Conservation (phyloP, 176 grass and related monocot species). For the Carex pumila region DNA sequence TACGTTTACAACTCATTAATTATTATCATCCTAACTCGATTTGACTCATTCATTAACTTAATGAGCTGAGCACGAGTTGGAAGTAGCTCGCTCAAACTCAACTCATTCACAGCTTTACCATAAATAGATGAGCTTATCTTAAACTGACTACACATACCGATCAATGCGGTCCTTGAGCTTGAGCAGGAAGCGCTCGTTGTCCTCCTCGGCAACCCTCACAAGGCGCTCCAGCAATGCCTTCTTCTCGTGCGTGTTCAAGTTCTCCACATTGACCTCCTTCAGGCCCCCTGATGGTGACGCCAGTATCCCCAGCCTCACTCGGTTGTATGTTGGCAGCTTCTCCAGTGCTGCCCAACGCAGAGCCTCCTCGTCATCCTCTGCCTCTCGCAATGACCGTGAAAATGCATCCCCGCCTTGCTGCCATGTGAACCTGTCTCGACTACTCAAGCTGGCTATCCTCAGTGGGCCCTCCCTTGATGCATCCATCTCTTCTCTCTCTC, state of each 20-base stretch:
- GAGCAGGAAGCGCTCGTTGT: slow-evolving; percentile 49
- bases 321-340: slow-evolving; percentile 37
- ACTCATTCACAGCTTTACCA: no score
- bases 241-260: slow-evolving; percentile 22
- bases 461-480: background rate
- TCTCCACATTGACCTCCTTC: slow-evolving; percentile 29
- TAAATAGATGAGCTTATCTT: background rate
- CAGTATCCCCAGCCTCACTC: slow-evolving; percentile 29
- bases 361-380: slow-evolving; percentile 37
- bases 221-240: slow-evolving; percentile 39
- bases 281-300: background rate
- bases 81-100: no score
- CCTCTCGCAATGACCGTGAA: background rate
- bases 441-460: background rate
- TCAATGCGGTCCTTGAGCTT: slow-evolving; percentile 51
- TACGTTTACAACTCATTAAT: no score
- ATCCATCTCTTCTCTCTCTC: background rate
- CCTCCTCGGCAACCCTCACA: slow-evolving; percentile 32
- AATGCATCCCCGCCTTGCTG: background rate
- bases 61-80: no score
- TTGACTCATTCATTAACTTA: no score
- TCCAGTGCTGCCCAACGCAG: slow-evolving; percentile 43
- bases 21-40: no score
- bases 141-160: slow-evolving; percentile 17
- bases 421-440: background rate